Evolutionary conservation across 2,329 filamentous ascomycete genomes (phyloP), one percentile per base, ranked within the genome.

Genomic region (Aspergillus sp.): DNA sequence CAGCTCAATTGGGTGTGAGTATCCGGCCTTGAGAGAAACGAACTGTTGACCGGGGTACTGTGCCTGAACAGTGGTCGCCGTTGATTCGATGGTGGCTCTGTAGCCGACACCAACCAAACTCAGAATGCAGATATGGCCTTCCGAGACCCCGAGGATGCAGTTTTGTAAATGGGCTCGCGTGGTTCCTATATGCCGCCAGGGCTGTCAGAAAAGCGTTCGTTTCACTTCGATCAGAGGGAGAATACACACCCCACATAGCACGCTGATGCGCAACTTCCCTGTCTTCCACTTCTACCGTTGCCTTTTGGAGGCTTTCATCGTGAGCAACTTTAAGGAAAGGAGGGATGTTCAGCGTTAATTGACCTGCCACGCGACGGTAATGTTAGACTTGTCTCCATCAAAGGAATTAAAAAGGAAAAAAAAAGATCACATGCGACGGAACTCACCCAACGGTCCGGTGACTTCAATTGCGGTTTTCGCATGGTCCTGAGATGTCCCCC

Each of bases 91-190:
- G 4, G 86, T 89, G 15, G 95, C 95, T 76, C 93, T 86, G 83
- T 97, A 99, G 60, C 95, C 95, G 58, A 99, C 95, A 70, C 95
- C 95, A 27, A 98, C 92, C 53, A 99, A 83, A 63, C 93, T 89
- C 53, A 99, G 82, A 67, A 99, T 92, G 34, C 93, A 92, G 17
- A 91, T 93, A 78, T 99, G 95, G 37, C 95, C 95, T 83, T 99
- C 95, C 39, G 91, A 96, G 20, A 99, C 95, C 59, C 95, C 95
- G 62, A 92, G 86, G 61, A 99, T 89, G 80, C 96, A 87, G 74
- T 95, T 96, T 69, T 90, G 89, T 54, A 99, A 83, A 72, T 96
- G 93, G 34, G 92, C 88, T 79, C 95, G 93, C 45, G 87, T 89
- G 5, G 93, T 98, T 62, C 93, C 93, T 96, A 57, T 7, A 55